phyloP scores from a whole-genome alignment of 1,284 basidiomycete species.

The Ustilago esculenta region DNA sequence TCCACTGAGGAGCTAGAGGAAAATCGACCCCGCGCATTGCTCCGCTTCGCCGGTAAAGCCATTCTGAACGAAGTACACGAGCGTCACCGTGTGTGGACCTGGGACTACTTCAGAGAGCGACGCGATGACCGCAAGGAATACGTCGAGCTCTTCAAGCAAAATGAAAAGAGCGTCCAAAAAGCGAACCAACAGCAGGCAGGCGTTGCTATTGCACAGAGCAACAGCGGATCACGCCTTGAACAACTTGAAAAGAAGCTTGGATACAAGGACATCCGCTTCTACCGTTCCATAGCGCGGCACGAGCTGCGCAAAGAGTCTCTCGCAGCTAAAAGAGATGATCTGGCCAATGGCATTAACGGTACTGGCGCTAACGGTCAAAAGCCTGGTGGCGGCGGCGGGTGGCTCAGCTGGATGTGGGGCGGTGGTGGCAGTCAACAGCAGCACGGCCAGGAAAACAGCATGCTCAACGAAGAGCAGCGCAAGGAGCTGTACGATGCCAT shows the following conservation, averaged over 20 bases:
- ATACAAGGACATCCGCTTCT: conserved; percentile 97
- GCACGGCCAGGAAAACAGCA: conserved; percentile 66
- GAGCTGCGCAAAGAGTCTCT: conserved; percentile 81
- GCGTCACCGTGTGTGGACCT: conserved; percentile 85
- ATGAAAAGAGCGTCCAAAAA: conserved; percentile 69
- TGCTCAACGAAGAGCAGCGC: conserved; percentile 90
- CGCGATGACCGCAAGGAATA: conserved; percentile 85
- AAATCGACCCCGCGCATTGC: conserved; percentile 78
- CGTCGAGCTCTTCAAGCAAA: conserved; percentile 83
- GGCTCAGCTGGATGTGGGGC: conserved; percentile 66
- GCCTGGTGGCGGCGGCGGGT: conserved; percentile 49
- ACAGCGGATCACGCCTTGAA: conserved; percentile 70
- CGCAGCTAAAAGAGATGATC: conserved; percentile 63
- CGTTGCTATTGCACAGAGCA: conserved; percentile 48
- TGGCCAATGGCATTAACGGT: conserved; percentile 67
- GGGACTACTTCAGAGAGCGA: conserved; percentile 88
- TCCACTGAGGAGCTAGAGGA: conserved; percentile 73
- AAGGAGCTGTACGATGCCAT: conserved; percentile 92
- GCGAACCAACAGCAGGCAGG: conserved; percentile 55
- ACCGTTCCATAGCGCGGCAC: conserved; percentile 92
- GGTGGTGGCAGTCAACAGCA: conserved; percentile 37
- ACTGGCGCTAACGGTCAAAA: conserved; percentile 69
- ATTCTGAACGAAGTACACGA: conserved; percentile 89
- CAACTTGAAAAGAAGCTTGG: conserved; percentile 82
- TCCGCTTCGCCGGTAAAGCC: conserved; percentile 83